phyloP scores from a whole-genome alignment of 2,329 filamentous ascomycete genomes.

The Dothideomycetidae sp. region DNA sequence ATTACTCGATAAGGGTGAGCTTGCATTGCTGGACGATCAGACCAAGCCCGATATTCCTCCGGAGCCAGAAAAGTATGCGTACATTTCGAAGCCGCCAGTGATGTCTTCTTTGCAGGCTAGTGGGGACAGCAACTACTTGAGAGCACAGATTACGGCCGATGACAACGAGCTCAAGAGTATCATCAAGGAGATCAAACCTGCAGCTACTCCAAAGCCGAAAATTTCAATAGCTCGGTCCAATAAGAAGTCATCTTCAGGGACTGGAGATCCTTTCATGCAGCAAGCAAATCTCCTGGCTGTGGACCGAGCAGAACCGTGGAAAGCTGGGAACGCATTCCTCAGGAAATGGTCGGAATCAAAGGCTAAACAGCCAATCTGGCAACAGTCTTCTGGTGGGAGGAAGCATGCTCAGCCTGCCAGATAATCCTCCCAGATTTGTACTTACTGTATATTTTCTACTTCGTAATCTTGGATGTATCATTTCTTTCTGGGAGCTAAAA shows the following conservation, averaged over 20 bases:
- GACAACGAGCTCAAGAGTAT: conserved; percentile 63
- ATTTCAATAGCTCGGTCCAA: not conserved
- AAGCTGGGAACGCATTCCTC: not conserved
- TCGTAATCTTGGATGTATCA: too few relatives aligned
- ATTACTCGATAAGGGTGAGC: conserved; percentile 58
- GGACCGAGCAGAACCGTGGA: conserved; percentile 2
- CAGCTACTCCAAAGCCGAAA: conserved; percentile 4
- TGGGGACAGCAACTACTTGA: conserved; percentile 50
- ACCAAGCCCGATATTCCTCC: conserved; percentile 46
- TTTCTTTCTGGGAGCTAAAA: too few relatives aligned
- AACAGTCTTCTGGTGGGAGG: not conserved
- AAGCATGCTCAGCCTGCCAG: not conserved
- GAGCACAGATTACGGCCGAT: conserved; percentile 65
- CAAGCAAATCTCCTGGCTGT: conserved; percentile 7
- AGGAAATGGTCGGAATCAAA: conserved; percentile 1
- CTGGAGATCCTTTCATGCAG: conserved; percentile 9
- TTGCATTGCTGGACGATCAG: conserved; percentile 53
- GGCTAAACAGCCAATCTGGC: not conserved
- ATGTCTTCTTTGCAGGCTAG: conserved; percentile 52
- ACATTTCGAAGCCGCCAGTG: conserved; percentile 58
- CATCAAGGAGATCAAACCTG: conserved; percentile 38
- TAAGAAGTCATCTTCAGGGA: not conserved
- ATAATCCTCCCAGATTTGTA: too few relatives aligned
- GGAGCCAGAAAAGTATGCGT: conserved; percentile 46
- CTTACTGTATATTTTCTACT: too few relatives aligned